Conservation (phyloP, 148 eudicot genomes). For the Rhododendron kiyosumense region DNA sequence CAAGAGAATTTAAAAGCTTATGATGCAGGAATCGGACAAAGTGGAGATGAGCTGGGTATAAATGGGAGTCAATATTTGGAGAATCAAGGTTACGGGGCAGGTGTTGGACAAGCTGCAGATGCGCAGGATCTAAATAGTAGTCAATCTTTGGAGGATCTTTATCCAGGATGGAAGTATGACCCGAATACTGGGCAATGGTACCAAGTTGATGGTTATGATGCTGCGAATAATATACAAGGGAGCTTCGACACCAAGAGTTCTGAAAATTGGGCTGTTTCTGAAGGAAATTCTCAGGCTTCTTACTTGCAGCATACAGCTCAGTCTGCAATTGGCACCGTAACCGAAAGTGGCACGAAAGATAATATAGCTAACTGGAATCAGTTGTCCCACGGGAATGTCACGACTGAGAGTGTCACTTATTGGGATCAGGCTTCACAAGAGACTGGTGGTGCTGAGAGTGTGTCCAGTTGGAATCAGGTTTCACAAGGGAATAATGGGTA, state of each 20-base stretch:
- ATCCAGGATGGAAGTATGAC: constrained; percentile 87
- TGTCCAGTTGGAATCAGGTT: constrained; percentile 42
- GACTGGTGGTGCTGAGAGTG: constrained; percentile 20
- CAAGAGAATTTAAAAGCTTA: constrained; percentile 22
- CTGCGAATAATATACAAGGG: constrained; percentile 29
- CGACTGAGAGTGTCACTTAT: constrained; percentile 38
- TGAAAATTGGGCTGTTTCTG: constrained; percentile 23
- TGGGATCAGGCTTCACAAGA: constrained; percentile 52
- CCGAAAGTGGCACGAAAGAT: constrained; percentile 37
- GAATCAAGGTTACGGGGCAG: constrained; percentile 17
- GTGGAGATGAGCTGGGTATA: constrained; percentile 28
- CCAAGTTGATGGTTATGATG: constrained; percentile 52
- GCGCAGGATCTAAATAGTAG: constrained; percentile 37
- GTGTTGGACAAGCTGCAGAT: constrained; percentile 29
- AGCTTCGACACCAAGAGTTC: constrained; percentile 14
- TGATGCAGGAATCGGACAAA: constrained; percentile 34
- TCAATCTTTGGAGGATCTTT: constrained; percentile 65
- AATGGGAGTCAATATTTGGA: constrained; percentile 50
- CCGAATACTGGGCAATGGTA: constrained; percentile 68
- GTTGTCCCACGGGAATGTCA: constrained; percentile 29
- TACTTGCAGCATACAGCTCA: constrained; percentile 55
- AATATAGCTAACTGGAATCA: constrained; percentile 53
- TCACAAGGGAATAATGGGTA: constrained; percentile 38
- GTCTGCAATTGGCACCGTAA: constrained; percentile 30
- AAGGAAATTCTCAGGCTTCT: constrained; percentile 32